Evolutionary conservation across 1,284 basidiomycete genomes (phyloP).

Genomic region (Microbotryum silenes-acaulis): DNA sequence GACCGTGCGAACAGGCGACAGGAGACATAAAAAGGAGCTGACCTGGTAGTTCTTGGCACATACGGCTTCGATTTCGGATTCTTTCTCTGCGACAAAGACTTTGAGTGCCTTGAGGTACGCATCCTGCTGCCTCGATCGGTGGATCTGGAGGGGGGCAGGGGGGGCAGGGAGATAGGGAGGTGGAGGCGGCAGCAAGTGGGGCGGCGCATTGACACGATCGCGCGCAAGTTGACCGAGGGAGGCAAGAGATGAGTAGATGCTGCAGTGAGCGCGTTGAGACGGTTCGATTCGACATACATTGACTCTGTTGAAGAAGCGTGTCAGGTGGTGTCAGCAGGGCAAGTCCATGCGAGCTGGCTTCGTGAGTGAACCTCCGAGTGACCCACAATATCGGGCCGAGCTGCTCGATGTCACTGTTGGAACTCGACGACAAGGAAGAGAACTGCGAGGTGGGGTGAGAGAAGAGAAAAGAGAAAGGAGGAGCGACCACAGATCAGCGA

Average conservation of each 20-base stretch:
- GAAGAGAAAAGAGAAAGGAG: not conserved
- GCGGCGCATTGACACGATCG: no score
- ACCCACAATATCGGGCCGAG: slow-evolving; percentile 69
- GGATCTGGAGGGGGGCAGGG: slow-evolving; percentile 47
- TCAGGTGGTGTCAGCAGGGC: not conserved
- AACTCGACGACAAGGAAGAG: not conserved
- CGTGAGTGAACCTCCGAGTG: slow-evolving; percentile 37
- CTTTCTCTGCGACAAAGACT: slow-evolving; percentile 81
- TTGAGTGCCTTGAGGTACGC: slow-evolving; percentile 80
- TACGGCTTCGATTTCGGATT: slow-evolving; percentile 90
- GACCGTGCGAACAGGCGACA: not conserved
- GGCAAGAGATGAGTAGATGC: no score
- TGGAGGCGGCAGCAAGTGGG: no score
- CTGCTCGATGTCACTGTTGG: slow-evolving; percentile 61
- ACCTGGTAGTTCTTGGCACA: slow-evolving; percentile 89
- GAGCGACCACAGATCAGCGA: not conserved
- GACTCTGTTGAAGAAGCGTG: not conserved
- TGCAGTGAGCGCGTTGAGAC: no score
- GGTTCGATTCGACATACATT: not conserved
- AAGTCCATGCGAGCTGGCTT: not conserved
- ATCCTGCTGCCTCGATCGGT: slow-evolving; percentile 82
- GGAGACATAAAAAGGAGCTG: slow-evolving; percentile 3
- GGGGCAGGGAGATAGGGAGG: slow-evolving; percentile 41
- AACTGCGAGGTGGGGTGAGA: not conserved
- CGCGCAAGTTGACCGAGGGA: no score